A percentile compares a stretch with the other conserved stretches of the same genome.
Evolutionary conservation across 306 rosid species (phyloP).

Genomic region (Ormosia emarginata): DNA sequence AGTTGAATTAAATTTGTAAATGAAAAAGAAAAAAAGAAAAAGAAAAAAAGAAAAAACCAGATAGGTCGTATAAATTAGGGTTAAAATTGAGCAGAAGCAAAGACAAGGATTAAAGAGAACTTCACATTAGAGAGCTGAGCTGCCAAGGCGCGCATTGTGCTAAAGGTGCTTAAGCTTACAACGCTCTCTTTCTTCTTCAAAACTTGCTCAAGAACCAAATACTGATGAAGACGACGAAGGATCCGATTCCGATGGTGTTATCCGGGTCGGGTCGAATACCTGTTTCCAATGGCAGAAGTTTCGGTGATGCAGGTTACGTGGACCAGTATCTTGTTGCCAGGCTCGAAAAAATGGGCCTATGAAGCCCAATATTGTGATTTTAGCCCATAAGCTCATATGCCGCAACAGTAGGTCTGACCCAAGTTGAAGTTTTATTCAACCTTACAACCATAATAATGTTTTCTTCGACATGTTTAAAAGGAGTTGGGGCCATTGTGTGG

Average conservation of each 20-base stretch:
- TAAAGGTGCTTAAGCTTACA: background rate
- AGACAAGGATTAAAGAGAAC: background rate
- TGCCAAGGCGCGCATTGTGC: slow-evolving; percentile 58
- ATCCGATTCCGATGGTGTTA: background rate
- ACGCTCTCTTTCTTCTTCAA: background rate
- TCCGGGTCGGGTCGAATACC: background rate
- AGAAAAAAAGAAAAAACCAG: background rate
- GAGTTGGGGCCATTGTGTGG: too few species aligned
- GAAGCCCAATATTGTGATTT: too few species aligned
- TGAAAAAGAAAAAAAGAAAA: background rate
- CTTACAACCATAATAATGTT: too few species aligned
- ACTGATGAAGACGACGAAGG: background rate
- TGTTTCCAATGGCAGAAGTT: background rate
- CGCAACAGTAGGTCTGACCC: too few species aligned
- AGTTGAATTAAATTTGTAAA: background rate
- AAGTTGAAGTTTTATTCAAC: too few species aligned
- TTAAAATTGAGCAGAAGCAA: background rate
- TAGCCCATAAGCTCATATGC: too few species aligned
- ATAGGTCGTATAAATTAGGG: background rate
- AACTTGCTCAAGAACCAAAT: background rate
- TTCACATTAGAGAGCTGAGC: slow-evolving; percentile 49
- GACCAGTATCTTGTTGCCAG: too few species aligned
- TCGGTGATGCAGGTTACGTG: too few species aligned
- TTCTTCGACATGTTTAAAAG: too few species aligned
- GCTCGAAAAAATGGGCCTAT: too few species aligned